Evolutionary conservation across 1,284 basidiomycete genomes (phyloP).

Genomic region (Boletus semigastroideus): DNA sequence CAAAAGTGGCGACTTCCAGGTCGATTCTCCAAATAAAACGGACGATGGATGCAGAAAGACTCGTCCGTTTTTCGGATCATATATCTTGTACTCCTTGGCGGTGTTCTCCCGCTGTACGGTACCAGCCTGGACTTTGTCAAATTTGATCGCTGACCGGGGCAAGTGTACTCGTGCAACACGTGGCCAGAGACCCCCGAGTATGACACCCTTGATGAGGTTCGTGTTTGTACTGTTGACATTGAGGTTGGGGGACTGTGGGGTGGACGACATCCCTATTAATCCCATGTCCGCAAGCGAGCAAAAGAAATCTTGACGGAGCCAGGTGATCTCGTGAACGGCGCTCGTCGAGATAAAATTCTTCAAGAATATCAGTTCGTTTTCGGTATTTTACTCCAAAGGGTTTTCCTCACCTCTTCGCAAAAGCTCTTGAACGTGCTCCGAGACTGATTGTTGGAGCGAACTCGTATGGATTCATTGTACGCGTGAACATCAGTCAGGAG

Average conservation of each 20-base stretch:
- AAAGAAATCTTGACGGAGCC: constrained; percentile 78
- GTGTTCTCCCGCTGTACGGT: constrained; percentile 80
- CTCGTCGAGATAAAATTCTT: constrained; percentile 83
- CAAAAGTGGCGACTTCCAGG: constrained; percentile 78
- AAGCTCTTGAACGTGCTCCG: constrained; percentile 56
- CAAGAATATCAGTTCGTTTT: neutral
- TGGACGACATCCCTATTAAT: constrained; percentile 54
- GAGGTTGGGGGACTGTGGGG: constrained; percentile 46
- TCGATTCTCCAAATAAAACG: constrained; percentile 70
- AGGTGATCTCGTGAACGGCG: constrained; percentile 79
- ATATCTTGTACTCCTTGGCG: constrained; percentile 80
- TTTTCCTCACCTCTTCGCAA: constrained; percentile 67
- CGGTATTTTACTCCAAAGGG: neutral
- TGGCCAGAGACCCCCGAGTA: constrained; percentile 84
- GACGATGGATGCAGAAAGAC: constrained; percentile 89
- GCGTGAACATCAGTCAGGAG: constrained; percentile 81
- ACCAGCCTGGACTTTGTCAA: constrained; percentile 79
- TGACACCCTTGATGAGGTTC: constrained; percentile 78
- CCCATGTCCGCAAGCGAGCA: constrained; percentile 73
- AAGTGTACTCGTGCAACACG: constrained; percentile 73
- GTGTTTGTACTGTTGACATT: constrained; percentile 63
- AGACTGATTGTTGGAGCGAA: constrained; percentile 52
- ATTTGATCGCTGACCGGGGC: constrained; percentile 75
- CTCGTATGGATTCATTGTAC: constrained; percentile 64
- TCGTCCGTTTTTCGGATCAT: constrained; percentile 57